Percentiles rank a stretch among this genome's conserved stretches.
phyloP scores from a whole-genome alignment of 352 stramenopile genomes.

The Phytophthora meadii region DNA sequence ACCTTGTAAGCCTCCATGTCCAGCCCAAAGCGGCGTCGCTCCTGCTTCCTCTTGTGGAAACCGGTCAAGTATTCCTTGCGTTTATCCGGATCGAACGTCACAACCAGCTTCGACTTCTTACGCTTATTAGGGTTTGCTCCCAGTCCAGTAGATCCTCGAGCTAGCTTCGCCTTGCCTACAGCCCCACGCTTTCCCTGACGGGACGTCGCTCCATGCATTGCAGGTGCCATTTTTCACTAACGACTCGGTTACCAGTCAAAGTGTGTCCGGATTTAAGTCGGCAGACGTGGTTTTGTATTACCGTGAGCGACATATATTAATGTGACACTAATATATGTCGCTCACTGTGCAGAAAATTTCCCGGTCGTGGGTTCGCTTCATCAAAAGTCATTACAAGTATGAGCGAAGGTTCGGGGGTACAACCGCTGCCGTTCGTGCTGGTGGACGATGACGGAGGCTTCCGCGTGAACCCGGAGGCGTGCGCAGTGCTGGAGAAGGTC shows the following conservation, averaged over 20 bases:
- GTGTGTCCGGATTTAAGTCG: too few species aligned
- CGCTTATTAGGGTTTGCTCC: constrained; percentile 50
- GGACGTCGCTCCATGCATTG: constrained; percentile 28
- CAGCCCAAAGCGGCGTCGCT: constrained; percentile 83
- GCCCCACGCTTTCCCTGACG: constrained; percentile 41
- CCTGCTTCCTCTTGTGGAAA: constrained; percentile 90
- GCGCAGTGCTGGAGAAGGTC: constrained; percentile 70
- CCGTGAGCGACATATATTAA: too few species aligned
- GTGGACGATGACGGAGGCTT: constrained; percentile 84
- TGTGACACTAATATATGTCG: too few species aligned
- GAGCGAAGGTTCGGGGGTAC: constrained; percentile 45
- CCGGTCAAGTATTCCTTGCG: constrained; percentile 88
- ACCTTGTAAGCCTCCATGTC: constrained; percentile 92
- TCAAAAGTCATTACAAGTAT: constrained; percentile 18
- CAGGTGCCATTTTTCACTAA: constrained; percentile 12
- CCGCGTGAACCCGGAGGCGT: constrained; percentile 79
- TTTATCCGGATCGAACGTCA: constrained; percentile 90
- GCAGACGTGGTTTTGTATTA: too few species aligned
- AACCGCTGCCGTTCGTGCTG: constrained; percentile 81
- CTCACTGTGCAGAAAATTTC: too few species aligned
- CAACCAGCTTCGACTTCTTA: constrained; percentile 89
- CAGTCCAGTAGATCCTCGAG: constrained; percentile 30
- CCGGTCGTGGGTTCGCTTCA: constrained; percentile 31
- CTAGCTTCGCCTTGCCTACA: constrained; percentile 31
- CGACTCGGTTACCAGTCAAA: too few species aligned